Evolutionary conservation across 1,284 basidiomycete genomes (phyloP), one percentile per base, ranked within the genome.

Genomic region (Fomes fomentarius): DNA sequence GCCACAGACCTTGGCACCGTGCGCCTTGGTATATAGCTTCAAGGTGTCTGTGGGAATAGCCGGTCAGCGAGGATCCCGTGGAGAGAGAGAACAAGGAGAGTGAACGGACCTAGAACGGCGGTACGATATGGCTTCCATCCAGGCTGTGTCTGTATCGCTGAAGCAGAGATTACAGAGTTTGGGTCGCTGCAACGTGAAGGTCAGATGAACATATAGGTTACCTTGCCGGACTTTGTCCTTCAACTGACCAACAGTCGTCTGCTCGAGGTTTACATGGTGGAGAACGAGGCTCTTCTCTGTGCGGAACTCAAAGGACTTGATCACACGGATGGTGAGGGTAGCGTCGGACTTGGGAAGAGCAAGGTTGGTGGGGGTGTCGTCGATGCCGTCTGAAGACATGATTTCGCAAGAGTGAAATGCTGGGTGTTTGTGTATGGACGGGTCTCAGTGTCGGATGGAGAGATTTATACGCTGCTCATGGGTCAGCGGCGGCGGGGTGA

Each of bases 231-330:
- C 86, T 17, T 76, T 73, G 19, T 89, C 82, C 73, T 95, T 94
- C 54, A 99, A 78, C 58, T 82, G 73, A 2, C 82, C 84, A 8
- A 95, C 87, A 0, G 93, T 95, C 31, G 82, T 87, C 1, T 76
- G 78, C 60, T 89, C 87, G 53, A 97, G 82, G 69, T 99, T 87
- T 62, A 97, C 69, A 60, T 89, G 78, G 63, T 87, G 88, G 43
- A 98, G 78, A 31, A 99, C 88, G 58, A 98, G 81, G 65, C 85
- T 89, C 68, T 91, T 92, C 74, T 94, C 90, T 33, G 94, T 96
- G 48, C 96, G 85, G 70, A 85, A 98, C 67, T 89, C 88, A 70
- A 99, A 97, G 37, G 90, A 94, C 71, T 99, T 99, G 77, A 99
- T 94, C 61, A 98, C 82, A 30, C 96, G 87, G 39, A 98, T 71